Base-by-base conservation (phyloP, 2,329 filamentous ascomycete genomes). In the Xylaria sp. region DNA sequence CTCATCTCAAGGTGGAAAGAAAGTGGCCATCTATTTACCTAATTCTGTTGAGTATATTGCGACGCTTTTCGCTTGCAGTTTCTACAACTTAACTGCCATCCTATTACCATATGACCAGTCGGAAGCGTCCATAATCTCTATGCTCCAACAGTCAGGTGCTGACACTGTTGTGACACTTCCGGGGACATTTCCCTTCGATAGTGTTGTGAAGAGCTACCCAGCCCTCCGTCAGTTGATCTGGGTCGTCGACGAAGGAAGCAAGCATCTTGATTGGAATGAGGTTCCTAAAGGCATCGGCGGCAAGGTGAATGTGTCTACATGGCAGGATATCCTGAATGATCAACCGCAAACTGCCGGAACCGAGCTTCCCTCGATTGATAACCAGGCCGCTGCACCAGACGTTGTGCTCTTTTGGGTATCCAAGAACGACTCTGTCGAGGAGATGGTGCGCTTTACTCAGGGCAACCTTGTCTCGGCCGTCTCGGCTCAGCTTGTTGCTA, bases 251-350 rank as follows among this genome's bases (percentile, higher is more conserved):
- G 89, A 94, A 77, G 94, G 94, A 51, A 98, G 91, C 83, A 89
- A 90, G 74, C 95, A 98, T 78, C 92, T 99, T 87, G 94, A 97
- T 81, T 99, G 95, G 94, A 94, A 93, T 75, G 93, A 95, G 78
- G 89, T 94, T 1, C 94, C 94, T 12, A 88, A 91, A 76, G 91
- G 92, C 61, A 90, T 91, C 66, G 91, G 91, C 18, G 88, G 91
- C 66, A 90, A 87, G 70, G 85, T 97, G 70, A 92, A 92, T 65
- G 92, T 98, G 18, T 88, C 90, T n/a, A 96, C 95, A 15, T 99
- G 95, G 94, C 93, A 97, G 76, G 93, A 98, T 69, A 87, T 98
- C 63, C 83, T 98, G 32, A 89, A 91, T 72, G 92, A 96, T 70
- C 86, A 87, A 72, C 88, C 89, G 20, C 81, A 84, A 34, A 84